Percentiles rank a stretch among this genome's conserved stretches.
phyloP scores from a whole-genome alignment of 495 filamentous ascomycete genomes.

The Penicillium silybi region DNA sequence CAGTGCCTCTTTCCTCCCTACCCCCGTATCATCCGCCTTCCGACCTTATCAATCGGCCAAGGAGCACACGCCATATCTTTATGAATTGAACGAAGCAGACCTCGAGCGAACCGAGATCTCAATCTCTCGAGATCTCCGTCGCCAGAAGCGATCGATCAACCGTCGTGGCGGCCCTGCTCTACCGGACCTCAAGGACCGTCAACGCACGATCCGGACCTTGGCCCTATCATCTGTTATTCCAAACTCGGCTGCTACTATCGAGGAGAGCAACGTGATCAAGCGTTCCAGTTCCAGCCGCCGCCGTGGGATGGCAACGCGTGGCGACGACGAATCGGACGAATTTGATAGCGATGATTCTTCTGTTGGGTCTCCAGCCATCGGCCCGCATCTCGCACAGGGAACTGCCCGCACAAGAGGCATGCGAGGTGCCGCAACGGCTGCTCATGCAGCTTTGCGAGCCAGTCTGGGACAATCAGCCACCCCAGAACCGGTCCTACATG shows the following conservation, averaged over 20 bases:
- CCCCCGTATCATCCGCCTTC: constrained; percentile 78
- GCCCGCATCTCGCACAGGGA: constrained; percentile 61
- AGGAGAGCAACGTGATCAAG: constrained; percentile 85
- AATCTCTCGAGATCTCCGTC: constrained; percentile 84
- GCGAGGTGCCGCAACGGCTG: constrained; percentile 77
- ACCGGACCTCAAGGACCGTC: constrained; percentile 92
- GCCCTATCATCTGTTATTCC: constrained; percentile 89
- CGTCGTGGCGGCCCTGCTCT: constrained; percentile 89
- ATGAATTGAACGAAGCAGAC: constrained; percentile 88
- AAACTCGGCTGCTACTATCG: constrained; percentile 72
- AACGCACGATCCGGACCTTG: constrained; percentile 83
- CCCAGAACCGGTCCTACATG: constrained; percentile 70
- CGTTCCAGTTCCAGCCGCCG: constrained; percentile 54
- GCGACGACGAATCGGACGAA: constrained; percentile 79
- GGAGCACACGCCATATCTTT: constrained; percentile 88
- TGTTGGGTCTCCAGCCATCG: constrained; percentile 79
- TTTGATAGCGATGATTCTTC: constrained; percentile 84
- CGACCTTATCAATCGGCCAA: constrained; percentile 86
- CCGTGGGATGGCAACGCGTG: constrained; percentile 44
- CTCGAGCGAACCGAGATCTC: constrained; percentile 88
- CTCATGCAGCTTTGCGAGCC: constrained; percentile 66
- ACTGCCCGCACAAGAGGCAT: constrained; percentile 85
- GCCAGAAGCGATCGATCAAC: constrained; percentile 93
- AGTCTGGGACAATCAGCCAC: constrained; percentile 85
- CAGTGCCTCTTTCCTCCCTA: constrained; percentile 76